Base-by-base conservation (phyloP, 371 early-diverging fungal species). In the Zychaea mexicana region DNA sequence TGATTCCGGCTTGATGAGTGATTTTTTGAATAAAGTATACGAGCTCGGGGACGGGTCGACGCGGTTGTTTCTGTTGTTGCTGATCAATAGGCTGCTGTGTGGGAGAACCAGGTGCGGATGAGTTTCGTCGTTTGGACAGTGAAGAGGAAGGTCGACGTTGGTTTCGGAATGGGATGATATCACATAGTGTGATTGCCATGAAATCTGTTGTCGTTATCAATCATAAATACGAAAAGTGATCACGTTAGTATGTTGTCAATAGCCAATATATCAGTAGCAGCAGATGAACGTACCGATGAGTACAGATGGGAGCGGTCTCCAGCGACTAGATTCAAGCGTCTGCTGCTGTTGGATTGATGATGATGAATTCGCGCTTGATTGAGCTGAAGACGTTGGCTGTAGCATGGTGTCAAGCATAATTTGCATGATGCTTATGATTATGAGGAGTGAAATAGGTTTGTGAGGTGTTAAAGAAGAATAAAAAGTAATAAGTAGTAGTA, bases 1-100 rank as follows among this genome's bases (percentile, higher is more conserved):
- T 74, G 64, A 78, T 74, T 13, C 72, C 68, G 28, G 78, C 76
- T 32, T 70, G 70, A 33, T 71, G 68, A 2, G 76, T 76, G 26
- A 81, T 65, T 58, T 77, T 81, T 54, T 81, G 72, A 32, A 77
- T 76, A 49, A 81, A 81, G 52, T 72, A 81, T 3, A 81, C 70
- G 3, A 76, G 68, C 60, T 78, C 81, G 24, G 81, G 81, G 39
- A 81, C 57, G 9, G 77, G 73, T 10, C 68, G 69, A 17, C 64
- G 57, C 1, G 10, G 39, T 19, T 52, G 55, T 28, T 21, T 7
- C 2, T 61, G 27, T 49, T n/a, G n/a, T n/a, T n/a, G n/a, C n/a
- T n/a, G n/a, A n/a, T n/a, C n/a, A n/a, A 38, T 52, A 22, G 52
- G 42, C 3, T n/a, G 15, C 45, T 61, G 59, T 39, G 32, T 9